A percentile compares a stretch with the other conserved stretches of the same genome.
Conservation (phyloP, 1,284 basidiomycete genomes). For the Mycosarcoma mackinlayi region DNA sequence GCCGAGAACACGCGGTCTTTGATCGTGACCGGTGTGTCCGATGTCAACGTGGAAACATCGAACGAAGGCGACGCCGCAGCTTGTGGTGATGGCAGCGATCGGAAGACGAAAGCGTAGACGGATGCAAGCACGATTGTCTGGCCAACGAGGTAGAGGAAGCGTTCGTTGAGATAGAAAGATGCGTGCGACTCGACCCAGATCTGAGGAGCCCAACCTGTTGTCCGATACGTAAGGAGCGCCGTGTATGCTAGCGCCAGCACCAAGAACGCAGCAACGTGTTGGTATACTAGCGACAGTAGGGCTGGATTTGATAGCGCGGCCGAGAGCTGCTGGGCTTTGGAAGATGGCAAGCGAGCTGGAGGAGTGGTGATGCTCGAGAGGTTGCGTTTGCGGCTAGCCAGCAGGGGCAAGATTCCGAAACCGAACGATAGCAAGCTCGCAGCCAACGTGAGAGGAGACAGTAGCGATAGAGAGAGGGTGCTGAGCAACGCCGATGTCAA, state of each 20-base stretch:
- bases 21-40: constrained; percentile 19
- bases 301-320: constrained; percentile 11
- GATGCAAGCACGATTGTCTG: constrained; percentile 24
- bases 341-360: constrained; percentile 6
- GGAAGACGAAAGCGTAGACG: constrained; percentile 31
- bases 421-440: constrained; percentile 30
- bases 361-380: constrained; percentile 14
- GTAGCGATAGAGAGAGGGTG: constrained; percentile 11
- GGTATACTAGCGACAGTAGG: neutral
- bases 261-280: constrained; percentile 25
- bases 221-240: constrained; percentile 6
- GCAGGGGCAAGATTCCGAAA: constrained; percentile 32
- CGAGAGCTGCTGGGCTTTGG: constrained; percentile 20
- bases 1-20: constrained; percentile 29
- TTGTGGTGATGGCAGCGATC: constrained; percentile 18
- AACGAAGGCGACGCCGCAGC: constrained; percentile 28
- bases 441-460: constrained; percentile 13
- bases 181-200: constrained; percentile 49
- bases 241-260: constrained; percentile 29
- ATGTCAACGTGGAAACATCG: constrained; percentile 14
- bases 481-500: constrained; percentile 26
- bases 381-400: constrained; percentile 39
- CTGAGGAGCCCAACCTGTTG: constrained; percentile 40
- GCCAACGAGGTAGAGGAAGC: constrained; percentile 40
- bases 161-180: constrained; percentile 58